Conservation (phyloP, 192 early-diverging fungal genomes). For the Cladochytrium replicatum region DNA sequence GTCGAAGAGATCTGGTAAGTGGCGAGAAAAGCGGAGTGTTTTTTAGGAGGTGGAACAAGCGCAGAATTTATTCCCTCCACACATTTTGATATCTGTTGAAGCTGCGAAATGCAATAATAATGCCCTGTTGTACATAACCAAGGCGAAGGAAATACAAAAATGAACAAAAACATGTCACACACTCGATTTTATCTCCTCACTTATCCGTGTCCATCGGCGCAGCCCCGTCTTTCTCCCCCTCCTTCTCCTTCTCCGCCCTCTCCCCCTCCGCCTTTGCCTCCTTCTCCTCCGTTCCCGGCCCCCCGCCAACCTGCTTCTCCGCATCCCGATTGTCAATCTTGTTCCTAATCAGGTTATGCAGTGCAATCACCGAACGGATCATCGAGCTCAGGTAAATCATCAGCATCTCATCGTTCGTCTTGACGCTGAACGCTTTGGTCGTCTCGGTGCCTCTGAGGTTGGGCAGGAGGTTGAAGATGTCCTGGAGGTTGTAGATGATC, state of each 20-base stretch:
- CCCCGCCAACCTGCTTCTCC: slow-evolving; percentile 39
- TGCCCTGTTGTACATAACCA: too few species aligned
- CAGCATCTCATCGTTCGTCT: slow-evolving; percentile 93
- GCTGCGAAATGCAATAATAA: too few species aligned
- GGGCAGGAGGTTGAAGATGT: slow-evolving; percentile 95
- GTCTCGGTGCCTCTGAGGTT: slow-evolving; percentile 74
- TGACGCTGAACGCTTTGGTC: slow-evolving; percentile 74
- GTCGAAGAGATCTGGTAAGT: too few species aligned
- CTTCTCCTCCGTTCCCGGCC: too few species aligned
- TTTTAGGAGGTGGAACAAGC: too few species aligned
- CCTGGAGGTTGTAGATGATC: slow-evolving; percentile 97
- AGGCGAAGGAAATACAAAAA: too few species aligned
- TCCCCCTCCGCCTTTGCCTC: slow-evolving; percentile 11
- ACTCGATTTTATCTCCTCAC: slow-evolving; percentile 1
- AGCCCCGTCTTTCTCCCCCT: slow-evolving; percentile 16
- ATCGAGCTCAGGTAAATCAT: slow-evolving; percentile 87
- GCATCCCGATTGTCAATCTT: slow-evolving; percentile 81
- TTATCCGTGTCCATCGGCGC: slow-evolving; percentile 20
- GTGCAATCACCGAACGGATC: slow-evolving; percentile 91
- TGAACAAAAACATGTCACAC: too few species aligned
- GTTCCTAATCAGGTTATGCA: slow-evolving; percentile 96
- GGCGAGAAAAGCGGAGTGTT: too few species aligned
- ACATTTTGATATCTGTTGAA: too few species aligned
- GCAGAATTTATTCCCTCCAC: too few species aligned
- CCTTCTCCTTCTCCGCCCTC: slow-evolving; percentile 23